phyloP scores from a whole-genome alignment of 2,329 filamentous ascomycete species.

The Pseudogymnoascus sp. region DNA sequence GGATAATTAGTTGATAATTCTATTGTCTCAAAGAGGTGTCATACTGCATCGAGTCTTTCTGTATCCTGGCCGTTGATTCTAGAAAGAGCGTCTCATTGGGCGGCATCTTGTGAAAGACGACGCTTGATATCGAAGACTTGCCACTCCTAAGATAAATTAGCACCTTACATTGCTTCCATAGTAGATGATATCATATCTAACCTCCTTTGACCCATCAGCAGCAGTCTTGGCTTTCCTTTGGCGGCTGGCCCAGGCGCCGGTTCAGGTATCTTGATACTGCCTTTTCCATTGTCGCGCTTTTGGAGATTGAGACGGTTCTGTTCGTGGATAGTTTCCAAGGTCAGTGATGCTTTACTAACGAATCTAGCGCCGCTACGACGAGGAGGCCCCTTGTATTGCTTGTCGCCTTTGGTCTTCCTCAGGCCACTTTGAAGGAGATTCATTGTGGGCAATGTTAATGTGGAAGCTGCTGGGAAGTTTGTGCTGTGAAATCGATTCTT shows the following conservation, averaged over 20 bases:
- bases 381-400: slow-evolving; percentile 26
- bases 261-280: slow-evolving; percentile 40
- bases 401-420: slow-evolving; percentile 24
- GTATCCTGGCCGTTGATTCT: slow-evolving; percentile 87
- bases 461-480: slow-evolving; percentile 8
- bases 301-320: slow-evolving; percentile 50
- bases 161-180: neutral
- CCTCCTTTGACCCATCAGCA: slow-evolving; percentile 95
- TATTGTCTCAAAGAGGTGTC: slow-evolving; percentile 28
- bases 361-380: slow-evolving; percentile 32
- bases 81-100: slow-evolving; percentile 93
- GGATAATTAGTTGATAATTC: neutral
- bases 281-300: slow-evolving; percentile 32
- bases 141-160: slow-evolving; percentile 61
- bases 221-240: slow-evolving; percentile 68
- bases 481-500: neutral
- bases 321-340: slow-evolving; percentile 53
- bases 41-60: slow-evolving; percentile 92
- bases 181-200: slow-evolving; percentile 34
- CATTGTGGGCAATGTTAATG: slow-evolving; percentile 16
- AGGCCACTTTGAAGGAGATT: slow-evolving; percentile 25
- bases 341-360: slow-evolving; percentile 53
- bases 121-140: slow-evolving; percentile 96
- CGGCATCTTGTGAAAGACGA: slow-evolving; percentile 97
- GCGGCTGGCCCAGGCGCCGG: slow-evolving; percentile 39